phyloP scores from a whole-genome alignment of 768 basidiomycete genomes.

The Leccinellum luteum region DNA sequence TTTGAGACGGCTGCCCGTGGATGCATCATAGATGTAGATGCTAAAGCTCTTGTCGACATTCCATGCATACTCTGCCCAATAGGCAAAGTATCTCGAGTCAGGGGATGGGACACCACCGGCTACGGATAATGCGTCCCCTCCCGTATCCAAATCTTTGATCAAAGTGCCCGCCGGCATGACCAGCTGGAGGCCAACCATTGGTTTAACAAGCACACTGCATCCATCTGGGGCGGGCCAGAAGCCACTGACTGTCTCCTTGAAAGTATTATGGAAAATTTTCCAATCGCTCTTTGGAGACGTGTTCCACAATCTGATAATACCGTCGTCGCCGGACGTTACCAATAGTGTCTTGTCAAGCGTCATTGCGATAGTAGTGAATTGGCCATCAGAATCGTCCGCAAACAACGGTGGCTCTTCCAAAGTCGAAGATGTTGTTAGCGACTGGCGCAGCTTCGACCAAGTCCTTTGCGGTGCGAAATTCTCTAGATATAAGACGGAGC shows the following conservation, averaged over 20 bases:
- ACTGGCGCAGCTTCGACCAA: constrained; percentile 5
- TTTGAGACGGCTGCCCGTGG: constrained; percentile 13
- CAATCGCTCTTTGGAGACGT: constrained; percentile 5
- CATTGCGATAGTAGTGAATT: constrained; percentile 5
- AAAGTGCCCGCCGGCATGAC: neutral
- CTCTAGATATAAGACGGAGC: constrained; percentile 4
- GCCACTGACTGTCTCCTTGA: neutral
- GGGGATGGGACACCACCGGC: constrained; percentile 9
- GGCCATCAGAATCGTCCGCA: neutral
- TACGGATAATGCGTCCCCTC: constrained; percentile 1
- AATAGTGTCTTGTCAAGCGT: constrained; percentile 7
- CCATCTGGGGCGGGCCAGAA: constrained; percentile 15
- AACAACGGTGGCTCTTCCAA: constrained; percentile 9
- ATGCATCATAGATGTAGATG: constrained; percentile 16
- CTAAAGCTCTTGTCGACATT: constrained; percentile 13
- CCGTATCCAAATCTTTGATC: constrained; percentile 12
- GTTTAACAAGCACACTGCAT: constrained; percentile 11
- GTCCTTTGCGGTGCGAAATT: neutral
- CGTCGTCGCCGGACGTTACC: constrained; percentile 6
- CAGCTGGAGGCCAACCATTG: constrained; percentile 8
- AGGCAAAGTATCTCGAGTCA: constrained; percentile 18
- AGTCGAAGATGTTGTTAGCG: constrained; percentile 2
- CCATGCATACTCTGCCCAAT: constrained; percentile 19
- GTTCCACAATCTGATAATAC: constrained; percentile 15
- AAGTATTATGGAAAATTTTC: neutral